Evolutionary conservation across 1,284 basidiomycete genomes (phyloP).

Genomic region (Sporisorium graminicola): DNA sequence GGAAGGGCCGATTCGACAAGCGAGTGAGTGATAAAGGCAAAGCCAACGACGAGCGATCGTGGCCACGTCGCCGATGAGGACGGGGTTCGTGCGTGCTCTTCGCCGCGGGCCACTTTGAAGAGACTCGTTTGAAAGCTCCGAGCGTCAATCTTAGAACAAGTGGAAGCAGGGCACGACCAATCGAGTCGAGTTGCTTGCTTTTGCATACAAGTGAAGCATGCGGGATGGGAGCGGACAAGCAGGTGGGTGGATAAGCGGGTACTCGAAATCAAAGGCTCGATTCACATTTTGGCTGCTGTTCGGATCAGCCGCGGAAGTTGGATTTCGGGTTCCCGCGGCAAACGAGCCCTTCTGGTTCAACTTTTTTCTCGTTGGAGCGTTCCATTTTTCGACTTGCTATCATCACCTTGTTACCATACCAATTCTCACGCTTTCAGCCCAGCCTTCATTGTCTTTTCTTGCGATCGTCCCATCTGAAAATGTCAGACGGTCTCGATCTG

Average conservation of each 20-base stretch:
- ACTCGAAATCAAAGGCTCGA: neutral
- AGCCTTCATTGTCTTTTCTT: neutral
- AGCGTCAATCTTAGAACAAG: neutral
- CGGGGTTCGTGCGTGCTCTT: too few relatives aligned
- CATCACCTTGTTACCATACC: conserved; percentile 1
- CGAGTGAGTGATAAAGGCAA: neutral
- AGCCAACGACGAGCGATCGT: too few relatives aligned
- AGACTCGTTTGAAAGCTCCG: conserved; percentile 8
- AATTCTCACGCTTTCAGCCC: neutral
- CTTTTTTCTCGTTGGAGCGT: neutral
- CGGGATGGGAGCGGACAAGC: neutral
- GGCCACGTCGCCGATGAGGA: too few relatives aligned
- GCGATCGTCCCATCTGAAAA: neutral
- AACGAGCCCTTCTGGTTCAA: neutral
- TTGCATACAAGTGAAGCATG: neutral
- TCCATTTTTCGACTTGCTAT: neutral
- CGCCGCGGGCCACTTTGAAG: too few relatives aligned
- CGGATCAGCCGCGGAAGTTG: conserved; percentile 18
- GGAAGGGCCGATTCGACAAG: neutral
- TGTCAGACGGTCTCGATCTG: conserved; percentile 51
- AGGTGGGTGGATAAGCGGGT: neutral
- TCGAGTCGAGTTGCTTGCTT: neutral
- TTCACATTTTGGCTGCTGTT: neutral
- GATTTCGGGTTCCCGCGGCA: conserved; percentile 2
- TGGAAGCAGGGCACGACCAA: neutral